phyloP scores from a whole-genome alignment of 345 rosid genomes.

The Turnera subulata region DNA sequence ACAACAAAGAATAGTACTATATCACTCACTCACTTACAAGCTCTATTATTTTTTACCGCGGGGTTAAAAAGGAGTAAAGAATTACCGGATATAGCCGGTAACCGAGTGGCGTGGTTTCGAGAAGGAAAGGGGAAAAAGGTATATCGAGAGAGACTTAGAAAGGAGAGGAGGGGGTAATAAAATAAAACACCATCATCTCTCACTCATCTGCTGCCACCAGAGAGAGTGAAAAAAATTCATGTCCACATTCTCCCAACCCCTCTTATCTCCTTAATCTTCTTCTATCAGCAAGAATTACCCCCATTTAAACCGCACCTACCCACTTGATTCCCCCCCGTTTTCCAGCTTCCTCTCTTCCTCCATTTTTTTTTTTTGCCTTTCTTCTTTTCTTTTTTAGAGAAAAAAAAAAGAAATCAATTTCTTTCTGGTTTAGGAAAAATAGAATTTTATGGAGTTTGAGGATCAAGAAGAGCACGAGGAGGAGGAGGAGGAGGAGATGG shows the following conservation, averaged over 20 bases:
- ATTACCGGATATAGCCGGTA: constrained; percentile 19
- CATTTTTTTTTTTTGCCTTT: background rate
- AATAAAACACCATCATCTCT: background rate
- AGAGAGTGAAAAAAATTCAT: constrained; percentile 19
- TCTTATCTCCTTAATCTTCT: constrained; percentile 17
- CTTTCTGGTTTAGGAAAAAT: background rate
- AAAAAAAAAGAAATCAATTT: background rate
- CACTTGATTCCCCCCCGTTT: too few relatives aligned
- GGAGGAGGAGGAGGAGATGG: constrained; percentile 58
- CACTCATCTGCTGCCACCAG: background rate
- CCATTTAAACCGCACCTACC: background rate
- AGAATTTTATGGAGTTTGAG: constrained; percentile 42
- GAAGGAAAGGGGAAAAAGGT: constrained; percentile 16
- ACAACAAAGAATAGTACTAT: background rate
- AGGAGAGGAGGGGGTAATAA: too few relatives aligned
- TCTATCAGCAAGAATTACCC: background rate
- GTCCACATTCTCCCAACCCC: constrained; percentile 41
- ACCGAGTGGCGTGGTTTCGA: background rate
- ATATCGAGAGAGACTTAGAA: constrained; percentile 1
- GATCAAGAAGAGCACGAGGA: constrained; percentile 49
- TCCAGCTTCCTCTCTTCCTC: background rate
- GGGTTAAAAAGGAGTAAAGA: background rate
- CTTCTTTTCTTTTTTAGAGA: background rate
- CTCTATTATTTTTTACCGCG: background rate
- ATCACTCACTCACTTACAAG: background rate